Evolutionary conservation across 1,284 basidiomycete genomes (phyloP).

Genomic region (Wallemia hederae): DNA sequence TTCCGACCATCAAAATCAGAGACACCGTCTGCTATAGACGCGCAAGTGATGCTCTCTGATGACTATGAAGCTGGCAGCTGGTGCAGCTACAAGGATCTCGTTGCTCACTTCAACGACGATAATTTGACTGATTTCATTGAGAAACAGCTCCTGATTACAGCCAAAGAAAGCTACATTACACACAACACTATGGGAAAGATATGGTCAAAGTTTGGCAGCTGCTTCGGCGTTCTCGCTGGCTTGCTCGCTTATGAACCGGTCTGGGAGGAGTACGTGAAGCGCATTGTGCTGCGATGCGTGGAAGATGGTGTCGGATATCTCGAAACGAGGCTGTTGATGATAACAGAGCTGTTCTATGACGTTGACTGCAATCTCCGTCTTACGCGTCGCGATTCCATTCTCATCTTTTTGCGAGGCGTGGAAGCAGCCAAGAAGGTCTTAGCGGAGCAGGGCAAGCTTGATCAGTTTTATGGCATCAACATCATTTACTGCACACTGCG

Average conservation of each 20-base stretch:
- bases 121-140: conserved; percentile 32
- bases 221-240: conserved; percentile 24
- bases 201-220: conserved; percentile 11
- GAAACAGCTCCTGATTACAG: conserved; percentile 25
- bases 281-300: conserved; percentile 31
- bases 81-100: conserved; percentile 17
- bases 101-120: conserved; percentile 28
- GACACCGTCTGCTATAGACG: conserved; percentile 16
- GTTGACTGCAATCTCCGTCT: conserved; percentile 6
- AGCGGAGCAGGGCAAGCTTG: conserved; percentile 23
- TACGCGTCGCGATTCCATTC: conserved; percentile 23
- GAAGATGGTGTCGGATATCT: conserved; percentile 43
- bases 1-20: conserved; percentile 7
- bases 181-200: conserved; percentile 15
- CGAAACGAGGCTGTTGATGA: conserved; percentile 39
- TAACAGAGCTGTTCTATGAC: conserved; percentile 21
- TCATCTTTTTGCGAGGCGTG: conserved; percentile 27
- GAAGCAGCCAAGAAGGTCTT: conserved; percentile 27
- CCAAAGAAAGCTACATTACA: conserved; percentile 1
- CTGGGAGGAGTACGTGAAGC: conserved; percentile 27
- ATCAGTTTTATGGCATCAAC: conserved; percentile 34
- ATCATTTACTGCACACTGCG: conserved; percentile 41
- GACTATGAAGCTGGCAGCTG: conserved; percentile 25
- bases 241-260: conserved; percentile 28
- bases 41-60: conserved; percentile 18